A percentile compares a stretch with the other conserved stretches of the same genome.
These are phyloP conservation scores for Calycina marina DNA, from an alignment of 2,329 filamentous ascomycete genomes.

Conservation along the genomic window DNA sequence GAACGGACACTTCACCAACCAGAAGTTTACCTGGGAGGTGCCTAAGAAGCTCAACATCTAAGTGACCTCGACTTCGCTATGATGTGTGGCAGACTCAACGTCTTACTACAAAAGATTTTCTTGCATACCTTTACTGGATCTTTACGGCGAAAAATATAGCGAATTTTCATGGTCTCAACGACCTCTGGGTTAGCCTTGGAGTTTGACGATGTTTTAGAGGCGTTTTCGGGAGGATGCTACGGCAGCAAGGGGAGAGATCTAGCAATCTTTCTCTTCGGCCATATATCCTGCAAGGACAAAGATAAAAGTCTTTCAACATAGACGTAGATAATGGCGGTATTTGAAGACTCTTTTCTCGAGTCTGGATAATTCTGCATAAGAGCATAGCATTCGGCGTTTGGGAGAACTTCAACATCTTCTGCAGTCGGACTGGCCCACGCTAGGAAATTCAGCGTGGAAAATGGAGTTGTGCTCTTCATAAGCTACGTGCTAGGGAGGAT, in stretches of 20 bases:
- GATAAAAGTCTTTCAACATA: slow-evolving; percentile 26
- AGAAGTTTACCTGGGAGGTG: slow-evolving; percentile 96
- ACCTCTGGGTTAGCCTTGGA: slow-evolving; percentile 17
- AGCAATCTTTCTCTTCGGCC: slow-evolving; percentile 12
- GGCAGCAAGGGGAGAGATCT: no score
- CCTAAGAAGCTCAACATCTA: slow-evolving; percentile 91
- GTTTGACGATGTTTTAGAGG: slow-evolving; percentile 11
- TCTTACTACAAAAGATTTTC: slow-evolving; percentile 13
- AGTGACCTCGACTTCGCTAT: slow-evolving; percentile 22
- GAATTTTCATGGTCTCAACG: slow-evolving; percentile 23
- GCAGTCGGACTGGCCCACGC: slow-evolving; percentile 11
- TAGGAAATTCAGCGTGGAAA: neutral
- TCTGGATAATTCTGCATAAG: slow-evolving; percentile 10
- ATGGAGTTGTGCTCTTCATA: slow-evolving; percentile 5
- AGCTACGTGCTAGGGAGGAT: slow-evolving; percentile 12
- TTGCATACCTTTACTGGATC: slow-evolving; percentile 15
- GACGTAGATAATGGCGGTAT: slow-evolving; percentile 20
- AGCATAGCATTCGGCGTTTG: slow-evolving; percentile 23
- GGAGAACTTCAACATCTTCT: slow-evolving; percentile 26
- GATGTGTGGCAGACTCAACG: slow-evolving; percentile 21
- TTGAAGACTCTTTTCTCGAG: slow-evolving; percentile 3
- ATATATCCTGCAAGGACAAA: slow-evolving; percentile 11
- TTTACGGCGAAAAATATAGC: slow-evolving; percentile 22
- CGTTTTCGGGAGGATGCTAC: slow-evolving; percentile 6
- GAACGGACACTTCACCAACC: slow-evolving; percentile 99